A percentile compares a stretch with the other conserved stretches of the same genome.
Conservation (phyloP, 2,329 filamentous ascomycete species). For the Macroventuria anomochaeta region DNA sequence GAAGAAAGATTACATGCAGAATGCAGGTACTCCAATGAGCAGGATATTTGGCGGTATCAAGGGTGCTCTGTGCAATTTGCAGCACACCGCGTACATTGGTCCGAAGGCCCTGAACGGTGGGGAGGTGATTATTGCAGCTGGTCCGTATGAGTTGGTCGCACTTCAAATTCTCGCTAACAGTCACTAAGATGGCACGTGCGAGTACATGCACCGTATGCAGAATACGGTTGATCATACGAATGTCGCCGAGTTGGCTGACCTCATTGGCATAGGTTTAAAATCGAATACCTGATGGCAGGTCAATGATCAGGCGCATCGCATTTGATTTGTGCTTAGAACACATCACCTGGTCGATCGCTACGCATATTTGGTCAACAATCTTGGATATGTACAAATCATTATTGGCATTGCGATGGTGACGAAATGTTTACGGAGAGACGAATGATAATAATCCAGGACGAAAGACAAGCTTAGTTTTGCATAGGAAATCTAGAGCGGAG, state of each 20-base stretch:
- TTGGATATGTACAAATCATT: too few species aligned
- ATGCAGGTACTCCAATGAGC: constrained; percentile 21
- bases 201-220: constrained; percentile 37
- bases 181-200: constrained; percentile 24
- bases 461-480: too few species aligned
- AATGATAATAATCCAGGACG: too few species aligned
- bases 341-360: too few species aligned
- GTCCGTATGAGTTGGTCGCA: constrained; percentile 5
- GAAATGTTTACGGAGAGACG: too few species aligned
- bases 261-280: not conserved
- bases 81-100: constrained; percentile 28
- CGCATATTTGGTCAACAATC: too few species aligned
- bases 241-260: constrained; percentile 20
- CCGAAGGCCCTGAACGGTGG: constrained; percentile 35
- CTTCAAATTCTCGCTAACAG: not conserved
- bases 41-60: constrained; percentile 29
- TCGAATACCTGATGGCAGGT: not conserved
- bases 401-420: too few species aligned
- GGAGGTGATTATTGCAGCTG: constrained; percentile 27
- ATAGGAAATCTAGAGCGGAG: not conserved
- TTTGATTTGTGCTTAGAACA: too few species aligned
- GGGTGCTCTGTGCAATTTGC: constrained; percentile 23
- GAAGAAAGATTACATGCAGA: constrained; percentile 32
- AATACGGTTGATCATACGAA: constrained; percentile 35
- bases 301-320: too few species aligned